phyloP scores from a whole-genome alignment of 2,329 filamentous ascomycete genomes.

The Leptographium lundbergii region DNA sequence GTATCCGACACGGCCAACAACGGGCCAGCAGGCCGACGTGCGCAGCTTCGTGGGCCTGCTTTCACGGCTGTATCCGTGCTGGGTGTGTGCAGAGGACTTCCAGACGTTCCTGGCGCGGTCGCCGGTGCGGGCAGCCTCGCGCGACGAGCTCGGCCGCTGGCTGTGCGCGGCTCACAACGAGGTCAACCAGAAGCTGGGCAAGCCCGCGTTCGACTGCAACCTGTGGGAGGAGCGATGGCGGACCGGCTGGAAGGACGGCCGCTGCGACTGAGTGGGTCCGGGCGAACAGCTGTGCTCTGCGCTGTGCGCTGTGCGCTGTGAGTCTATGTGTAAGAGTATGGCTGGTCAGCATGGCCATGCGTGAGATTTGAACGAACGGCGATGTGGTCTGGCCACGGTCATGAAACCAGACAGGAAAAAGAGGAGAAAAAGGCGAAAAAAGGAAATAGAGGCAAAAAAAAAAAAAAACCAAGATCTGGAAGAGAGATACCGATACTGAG shows the following conservation, averaged over 20 bases:
- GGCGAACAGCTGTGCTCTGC: too few relatives aligned
- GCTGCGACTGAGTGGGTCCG: constrained; percentile 35
- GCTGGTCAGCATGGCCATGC: too few relatives aligned
- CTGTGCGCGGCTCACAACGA: constrained; percentile 80
- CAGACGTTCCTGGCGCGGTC: constrained; percentile 65
- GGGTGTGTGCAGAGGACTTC: constrained; percentile 90
- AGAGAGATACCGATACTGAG: too few relatives aligned
- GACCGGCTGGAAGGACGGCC: constrained; percentile 68
- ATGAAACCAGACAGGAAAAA: too few relatives aligned
- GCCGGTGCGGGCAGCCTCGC: constrained; percentile 44
- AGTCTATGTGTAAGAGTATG: background rate
- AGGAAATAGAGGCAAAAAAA: too few relatives aligned
- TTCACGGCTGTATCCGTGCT: constrained; percentile 84
- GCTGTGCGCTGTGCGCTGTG: background rate
- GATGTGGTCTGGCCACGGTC: too few relatives aligned
- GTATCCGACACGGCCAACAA: constrained; percentile 61
- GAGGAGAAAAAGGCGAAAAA: background rate
- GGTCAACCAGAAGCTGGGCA: constrained; percentile 81
- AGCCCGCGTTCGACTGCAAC: constrained; percentile 78
- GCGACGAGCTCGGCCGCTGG: constrained; percentile 67
- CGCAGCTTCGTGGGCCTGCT: constrained; percentile 68
- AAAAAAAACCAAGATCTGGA: too few relatives aligned
- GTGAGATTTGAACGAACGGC: too few relatives aligned
- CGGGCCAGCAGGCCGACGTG: constrained; percentile 62
- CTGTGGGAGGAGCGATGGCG: constrained; percentile 92